phyloP scores from a whole-genome alignment of 495 filamentous ascomycete species.

The Penicillium robsamsonii region DNA sequence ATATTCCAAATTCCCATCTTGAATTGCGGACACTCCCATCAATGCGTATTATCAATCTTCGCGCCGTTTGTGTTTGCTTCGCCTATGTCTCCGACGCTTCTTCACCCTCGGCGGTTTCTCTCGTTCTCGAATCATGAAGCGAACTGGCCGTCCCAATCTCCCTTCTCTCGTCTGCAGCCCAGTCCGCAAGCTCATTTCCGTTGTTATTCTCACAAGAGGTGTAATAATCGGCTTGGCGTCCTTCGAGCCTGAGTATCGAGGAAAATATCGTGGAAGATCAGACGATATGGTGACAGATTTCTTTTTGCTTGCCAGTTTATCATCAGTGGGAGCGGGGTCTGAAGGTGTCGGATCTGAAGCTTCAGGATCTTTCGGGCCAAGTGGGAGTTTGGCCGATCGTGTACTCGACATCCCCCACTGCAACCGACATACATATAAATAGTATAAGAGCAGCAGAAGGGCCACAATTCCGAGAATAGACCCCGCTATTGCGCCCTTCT shows the following conservation, averaged over 20 bases:
- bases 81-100: not conserved
- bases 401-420: not conserved
- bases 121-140: not conserved
- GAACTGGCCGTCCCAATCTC: not conserved
- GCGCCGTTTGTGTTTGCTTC: not conserved
- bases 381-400: not conserved
- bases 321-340: not conserved
- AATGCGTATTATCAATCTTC: not conserved
- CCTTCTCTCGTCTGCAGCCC: not conserved
- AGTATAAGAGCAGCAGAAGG: not conserved
- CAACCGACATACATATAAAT: not conserved
- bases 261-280: slow-evolving; percentile 1
- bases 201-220: not conserved
- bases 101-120: not conserved
- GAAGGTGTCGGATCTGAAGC: not conserved
- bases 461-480: not conserved
- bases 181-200: not conserved
- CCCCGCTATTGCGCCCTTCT: slow-evolving; percentile 2
- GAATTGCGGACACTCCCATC: not conserved
- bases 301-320: not conserved
- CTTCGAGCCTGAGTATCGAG: not conserved
- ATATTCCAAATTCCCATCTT: not conserved
- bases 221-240: not conserved
- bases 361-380: not conserved
- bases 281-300: slow-evolving; percentile 5